Base-by-base conservation (phyloP, 2,329 filamentous ascomycete genomes). In the Epichloe coenophiala region DNA sequence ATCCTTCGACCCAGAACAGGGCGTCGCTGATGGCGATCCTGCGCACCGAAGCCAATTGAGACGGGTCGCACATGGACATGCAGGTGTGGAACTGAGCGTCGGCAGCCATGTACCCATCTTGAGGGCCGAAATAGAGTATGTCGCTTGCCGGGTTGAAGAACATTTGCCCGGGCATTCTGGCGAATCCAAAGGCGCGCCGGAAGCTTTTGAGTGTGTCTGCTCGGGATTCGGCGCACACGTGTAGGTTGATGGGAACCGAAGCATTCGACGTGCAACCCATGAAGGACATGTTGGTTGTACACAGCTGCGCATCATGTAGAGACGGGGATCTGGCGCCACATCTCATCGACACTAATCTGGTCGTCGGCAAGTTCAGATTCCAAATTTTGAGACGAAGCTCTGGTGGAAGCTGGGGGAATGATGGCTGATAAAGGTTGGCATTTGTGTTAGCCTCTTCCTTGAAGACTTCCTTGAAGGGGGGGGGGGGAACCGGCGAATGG, bases 331-430 rank as follows among this genome's bases (percentile, higher is more conserved):
- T 58, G 38, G 62, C 59, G 31, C 66, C 68, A 58, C 69, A 73
- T 41, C 61, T 64, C 33, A 74, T 60, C 2, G 70, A 65, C 27
- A 76, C 68, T 46, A 76, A 61, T 35, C 73, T 71, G 11, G 67
- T 60, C 13, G 60, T 57, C 1, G 71, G 69, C 17, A 73, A 60
- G 56, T 66, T 74, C 55, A 69, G 63, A 40, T 62, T 62, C 73
- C 73, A 76, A 46, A 76, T 72, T 50, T 66, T 69, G 23, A 74
- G 60, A 11, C 73, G 70, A 15, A 76, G 61, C 56, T 76, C 73
- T 12, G 66, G 57, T 1, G 73, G 73, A 1, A 76, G 69, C 41
- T 58, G 59, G 17, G 53, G 53, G 54, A 76, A 76, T 46, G 63
- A 57, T 44, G 61, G 65, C 73, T 76, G 54, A 21, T 21, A 8